Base-by-base conservation (phyloP, 2,329 filamentous ascomycete genomes). In the Ceratocystis lukuohia region DNA sequence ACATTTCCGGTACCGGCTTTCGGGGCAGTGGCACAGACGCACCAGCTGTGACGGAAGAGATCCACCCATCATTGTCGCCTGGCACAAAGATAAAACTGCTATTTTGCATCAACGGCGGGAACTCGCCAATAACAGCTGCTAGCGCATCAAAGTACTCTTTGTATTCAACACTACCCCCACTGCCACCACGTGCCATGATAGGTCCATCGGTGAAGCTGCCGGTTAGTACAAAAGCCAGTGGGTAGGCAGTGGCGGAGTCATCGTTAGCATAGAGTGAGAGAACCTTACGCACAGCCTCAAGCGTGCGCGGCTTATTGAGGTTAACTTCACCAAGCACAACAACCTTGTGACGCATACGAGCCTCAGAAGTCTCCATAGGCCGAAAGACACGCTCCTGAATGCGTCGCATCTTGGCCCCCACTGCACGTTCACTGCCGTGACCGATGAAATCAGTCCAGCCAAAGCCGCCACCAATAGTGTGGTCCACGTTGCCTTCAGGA, bases 381-480 rank as follows among this genome's bases (percentile, higher is more conserved):
- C 73, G 76, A 6, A 93, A 77, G 1, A 94, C 78, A 61, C 85
- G 83, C 45, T 84, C 80, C 73, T 96, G 88, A 0, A 96, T 80
- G 68, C 83, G 85, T 65, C 89, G 85, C 93, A 97, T 96, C 67
- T 88, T 87, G 1, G 83, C 75, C 0, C 93, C 92, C 0, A 88
- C 84, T 5, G 91, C 91, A 59, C 91, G 87, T 74, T 96, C 91
- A 71, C 91, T 96, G 45, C 93, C 93, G 0, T 94, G 84, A 5
- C 93, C 94, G 1, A 97, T 80, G 73, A 97, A 99, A 74, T 97
- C 94, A 65, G 96, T 91, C 92, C 94, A 99, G 56, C 94, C 94
- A 73, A 97, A 96, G 0, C 89, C 90, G 67, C 89, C 89, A 33
- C 87, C 88, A 53, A 88, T 84, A 48, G 83, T 85, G 69, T 84